Percentiles rank a stretch among this genome's conserved stretches.
Evolutionary conservation across 2,329 filamentous ascomycete genomes (phyloP).

Genomic region (Aspergillus sp.): DNA sequence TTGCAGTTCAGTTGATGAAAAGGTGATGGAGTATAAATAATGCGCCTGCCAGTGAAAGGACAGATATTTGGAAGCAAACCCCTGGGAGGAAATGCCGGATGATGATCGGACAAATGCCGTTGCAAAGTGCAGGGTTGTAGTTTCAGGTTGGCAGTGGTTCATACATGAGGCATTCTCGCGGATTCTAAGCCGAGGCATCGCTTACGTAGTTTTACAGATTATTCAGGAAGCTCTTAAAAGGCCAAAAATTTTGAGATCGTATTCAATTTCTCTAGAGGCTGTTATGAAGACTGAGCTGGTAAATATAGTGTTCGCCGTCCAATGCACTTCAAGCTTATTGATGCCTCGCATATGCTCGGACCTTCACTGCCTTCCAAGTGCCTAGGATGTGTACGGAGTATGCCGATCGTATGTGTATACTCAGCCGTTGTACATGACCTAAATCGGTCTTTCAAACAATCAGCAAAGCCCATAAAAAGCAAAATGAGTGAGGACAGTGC

Average conservation of each 20-base stretch:
- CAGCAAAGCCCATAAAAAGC: conserved; percentile 8
- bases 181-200: not conserved
- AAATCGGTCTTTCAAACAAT: conserved; percentile 1
- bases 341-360: not conserved
- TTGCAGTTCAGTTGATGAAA: conserved; percentile 31
- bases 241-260: not conserved
- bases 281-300: not conserved
- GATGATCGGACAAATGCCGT: not conserved
- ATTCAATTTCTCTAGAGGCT: not conserved
- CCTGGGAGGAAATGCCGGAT: not conserved
- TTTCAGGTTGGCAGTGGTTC: not conserved
- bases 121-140: not conserved
- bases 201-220: not conserved
- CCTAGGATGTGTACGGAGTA: not conserved
- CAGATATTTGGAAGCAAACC: conserved; percentile 10
- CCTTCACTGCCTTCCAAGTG: not conserved
- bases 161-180: not conserved
- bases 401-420: not conserved
- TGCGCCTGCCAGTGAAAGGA: conserved; percentile 5
- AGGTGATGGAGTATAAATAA: not conserved
- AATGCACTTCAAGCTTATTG: not conserved
- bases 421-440: not conserved
- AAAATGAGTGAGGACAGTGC: conserved; percentile 8
- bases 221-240: not conserved
- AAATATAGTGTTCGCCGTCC: not conserved